A percentile compares a stretch with the other conserved stretches of the same genome.
Evolutionary conservation across 164 flowering plant genomes (phyloP).

Genomic region (Berberis vulgaris): DNA sequence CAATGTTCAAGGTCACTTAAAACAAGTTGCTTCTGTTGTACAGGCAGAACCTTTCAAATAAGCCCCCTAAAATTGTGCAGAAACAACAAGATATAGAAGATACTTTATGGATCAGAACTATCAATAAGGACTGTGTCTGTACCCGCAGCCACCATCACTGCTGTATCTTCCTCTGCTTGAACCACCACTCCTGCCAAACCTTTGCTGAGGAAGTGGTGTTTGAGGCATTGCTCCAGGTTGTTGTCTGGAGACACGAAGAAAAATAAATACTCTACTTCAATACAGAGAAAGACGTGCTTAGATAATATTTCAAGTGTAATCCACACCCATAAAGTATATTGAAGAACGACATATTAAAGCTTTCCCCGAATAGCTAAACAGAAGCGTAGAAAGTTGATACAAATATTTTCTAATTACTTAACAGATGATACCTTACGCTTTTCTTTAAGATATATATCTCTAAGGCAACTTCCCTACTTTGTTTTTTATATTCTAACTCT

Average conservation of each 20-base stretch:
- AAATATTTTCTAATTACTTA: too few relatives aligned
- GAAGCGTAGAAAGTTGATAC: too few relatives aligned
- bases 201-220: conserved; percentile 17
- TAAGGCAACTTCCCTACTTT: too few relatives aligned
- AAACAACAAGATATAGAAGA: background rate
- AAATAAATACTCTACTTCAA: background rate
- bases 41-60: background rate
- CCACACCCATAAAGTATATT: too few relatives aligned
- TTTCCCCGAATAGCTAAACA: too few relatives aligned
- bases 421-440: too few relatives aligned
- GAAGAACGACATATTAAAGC: too few relatives aligned
- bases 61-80: background rate
- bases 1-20: background rate
- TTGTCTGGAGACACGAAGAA: conserved; percentile 21
- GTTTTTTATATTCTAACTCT: too few relatives aligned
- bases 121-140: conserved; percentile 31
- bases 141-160: conserved; percentile 19
- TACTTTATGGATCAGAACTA: background rate
- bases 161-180: conserved; percentile 5
- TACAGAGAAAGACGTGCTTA: background rate
- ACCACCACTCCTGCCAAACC: conserved; percentile 10
- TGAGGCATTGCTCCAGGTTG: conserved; percentile 35
- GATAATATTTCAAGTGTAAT: background rate
- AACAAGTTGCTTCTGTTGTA: background rate
- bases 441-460: too few relatives aligned